A percentile compares a stretch with the other conserved stretches of the same genome.
These are phyloP conservation scores for Aspergillus uvarum DNA, from an alignment of 2,329 filamentous ascomycete genomes.

Conservation along the genomic window DNA sequence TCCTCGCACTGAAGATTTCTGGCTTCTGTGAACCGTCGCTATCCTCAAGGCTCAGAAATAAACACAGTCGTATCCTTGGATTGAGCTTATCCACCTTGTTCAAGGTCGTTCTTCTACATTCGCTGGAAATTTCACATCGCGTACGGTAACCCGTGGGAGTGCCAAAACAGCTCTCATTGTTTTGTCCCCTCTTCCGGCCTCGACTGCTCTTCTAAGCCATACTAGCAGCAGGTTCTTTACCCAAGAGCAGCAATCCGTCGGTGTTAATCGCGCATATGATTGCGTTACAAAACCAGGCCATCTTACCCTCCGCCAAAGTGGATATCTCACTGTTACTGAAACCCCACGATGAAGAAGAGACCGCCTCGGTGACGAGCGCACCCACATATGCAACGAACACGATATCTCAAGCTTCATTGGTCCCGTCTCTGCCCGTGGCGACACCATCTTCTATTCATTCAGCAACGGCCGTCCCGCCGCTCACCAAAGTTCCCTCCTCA, in stretches of 20 bases:
- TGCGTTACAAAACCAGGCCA: constrained; percentile 42
- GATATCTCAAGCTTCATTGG: constrained; percentile 30
- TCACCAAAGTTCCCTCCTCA: constrained; percentile 31
- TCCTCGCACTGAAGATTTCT: background rate
- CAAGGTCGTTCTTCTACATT: background rate
- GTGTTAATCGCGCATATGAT: constrained; percentile 43
- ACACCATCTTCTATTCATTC: constrained; percentile 26
- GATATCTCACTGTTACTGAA: constrained; percentile 92
- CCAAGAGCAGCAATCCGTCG: constrained; percentile 9
- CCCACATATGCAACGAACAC: constrained; percentile 36
- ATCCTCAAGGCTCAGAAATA: background rate
- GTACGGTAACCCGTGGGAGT: background rate
- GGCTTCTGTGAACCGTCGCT: background rate
- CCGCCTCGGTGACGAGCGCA: constrained; percentile 28
- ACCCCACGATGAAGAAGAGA: constrained; percentile 49
- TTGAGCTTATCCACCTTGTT: background rate
- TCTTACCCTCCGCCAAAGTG: constrained; percentile 66
- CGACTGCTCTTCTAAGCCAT: background rate
- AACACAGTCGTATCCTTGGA: background rate
- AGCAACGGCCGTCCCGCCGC: constrained; percentile 24
- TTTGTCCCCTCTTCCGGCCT: background rate
- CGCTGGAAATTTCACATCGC: background rate
- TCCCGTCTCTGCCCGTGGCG: constrained; percentile 26
- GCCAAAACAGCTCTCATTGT: background rate
- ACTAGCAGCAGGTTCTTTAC: constrained; percentile 10